Conservation (phyloP, 1,284 basidiomycete genomes). For the Bjerkandera adusta region DNA sequence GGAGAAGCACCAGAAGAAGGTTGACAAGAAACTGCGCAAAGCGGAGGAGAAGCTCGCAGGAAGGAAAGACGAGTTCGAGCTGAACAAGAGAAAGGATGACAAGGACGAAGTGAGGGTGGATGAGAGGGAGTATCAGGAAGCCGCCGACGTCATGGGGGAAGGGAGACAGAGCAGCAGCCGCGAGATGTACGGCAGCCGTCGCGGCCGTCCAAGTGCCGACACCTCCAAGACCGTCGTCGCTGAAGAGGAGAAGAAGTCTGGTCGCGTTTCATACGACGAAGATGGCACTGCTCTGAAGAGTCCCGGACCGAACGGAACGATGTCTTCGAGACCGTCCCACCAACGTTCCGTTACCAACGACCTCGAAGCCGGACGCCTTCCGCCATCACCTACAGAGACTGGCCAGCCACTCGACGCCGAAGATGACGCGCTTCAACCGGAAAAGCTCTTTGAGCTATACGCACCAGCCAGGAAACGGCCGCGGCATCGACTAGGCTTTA, state of each 20-base stretch:
- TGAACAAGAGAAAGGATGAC: neutral
- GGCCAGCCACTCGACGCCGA: no score
- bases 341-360: conserved; percentile 7
- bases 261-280: neutral
- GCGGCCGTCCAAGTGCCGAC: no score
- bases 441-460: conserved; percentile 10
- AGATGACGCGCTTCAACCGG: no score
- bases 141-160: no score
- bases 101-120: neutral
- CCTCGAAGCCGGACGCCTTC: conserved; percentile 10
- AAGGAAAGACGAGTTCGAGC: neutral
- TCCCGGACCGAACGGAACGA: neutral
- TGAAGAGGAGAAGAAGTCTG: no score
- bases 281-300: neutral
- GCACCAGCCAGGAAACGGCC: conserved; percentile 58
- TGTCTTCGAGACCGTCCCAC: neutral
- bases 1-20: conserved; percentile 22
- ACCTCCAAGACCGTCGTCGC: no score
- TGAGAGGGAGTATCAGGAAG: no score
- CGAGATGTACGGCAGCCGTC: no score
- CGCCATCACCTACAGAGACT: conserved; percentile 2
- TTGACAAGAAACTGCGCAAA: conserved; percentile 14
- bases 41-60: neutral
- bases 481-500: conserved; percentile 51
- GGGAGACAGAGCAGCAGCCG: no score